Evolutionary conservation across 495 filamentous ascomycete genomes (phyloP), one percentile per base, ranked within the genome.

Genomic region (Aspergillus diversus): DNA sequence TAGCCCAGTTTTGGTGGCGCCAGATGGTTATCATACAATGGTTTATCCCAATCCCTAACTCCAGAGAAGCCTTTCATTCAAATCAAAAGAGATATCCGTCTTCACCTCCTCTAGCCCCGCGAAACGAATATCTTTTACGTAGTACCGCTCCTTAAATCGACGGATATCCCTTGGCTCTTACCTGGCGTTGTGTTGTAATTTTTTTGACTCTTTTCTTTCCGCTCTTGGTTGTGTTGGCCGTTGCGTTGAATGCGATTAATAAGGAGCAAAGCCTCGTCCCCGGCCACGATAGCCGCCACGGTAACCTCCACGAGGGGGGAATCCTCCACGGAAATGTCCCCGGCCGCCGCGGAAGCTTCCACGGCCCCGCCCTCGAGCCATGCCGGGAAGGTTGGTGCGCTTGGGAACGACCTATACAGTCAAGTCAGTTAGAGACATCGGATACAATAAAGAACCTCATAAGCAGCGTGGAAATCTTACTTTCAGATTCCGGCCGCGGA

Each of bases 401-500:
- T 99, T 99, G 5, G 96, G 96, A 2, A 93, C 92, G 39, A 99
- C 91, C 91, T 94, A 64, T 16, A 12, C 27, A 33, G 33, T 16
- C 33, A 43, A 13, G 15, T 37, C 51, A 35, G 11, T 50, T 16
- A 59, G 37, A 51, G 37, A 54, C 5, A 16, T n/a, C 6, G 33
- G 50, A 42, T 37, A 51, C 5, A 21, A 48, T 27, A 27, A 60
- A 37, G 5, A 43, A 2, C 21, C 12, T 39, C 37, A 37, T 2
- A 27, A 37, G 27, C 9, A 49, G 15, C 17, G 15, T 55, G 7
- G 16, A 35, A 37, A 60, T 50, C 79, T 66, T 67, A 92, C 96
- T 88, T 99, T 98, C 67, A 99, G 84, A 70, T 92, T 94, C 63
- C 96, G 86, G 55, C 93, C 95, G 64, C 93, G 92, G 77, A 99